Percentiles rank a stretch among this genome's conserved stretches.
Conservation (phyloP, 2,329 filamentous ascomycete genomes). For the Neobulgaria alba region DNA sequence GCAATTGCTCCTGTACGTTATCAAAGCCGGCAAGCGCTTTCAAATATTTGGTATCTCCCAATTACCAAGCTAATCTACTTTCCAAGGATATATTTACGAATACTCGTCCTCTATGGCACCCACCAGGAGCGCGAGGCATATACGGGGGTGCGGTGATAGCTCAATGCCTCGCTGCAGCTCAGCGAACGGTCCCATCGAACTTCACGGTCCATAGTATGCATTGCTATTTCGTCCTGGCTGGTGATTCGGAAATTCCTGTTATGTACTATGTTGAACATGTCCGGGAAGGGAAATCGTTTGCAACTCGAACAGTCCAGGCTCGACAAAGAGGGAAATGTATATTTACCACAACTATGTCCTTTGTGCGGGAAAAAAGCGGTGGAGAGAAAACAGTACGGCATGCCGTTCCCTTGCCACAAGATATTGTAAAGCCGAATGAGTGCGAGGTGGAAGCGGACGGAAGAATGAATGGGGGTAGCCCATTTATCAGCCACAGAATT, state of each 20-base stretch:
- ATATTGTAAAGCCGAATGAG: slow-evolving; percentile 32
- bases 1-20: slow-evolving; percentile 63
- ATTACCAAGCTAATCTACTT: background rate
- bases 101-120: slow-evolving; percentile 84
- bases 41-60: background rate
- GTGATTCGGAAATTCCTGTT: slow-evolving; percentile 75
- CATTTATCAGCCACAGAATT: slow-evolving; percentile 50
- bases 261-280: slow-evolving; percentile 94
- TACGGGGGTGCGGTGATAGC: slow-evolving; percentile 91
- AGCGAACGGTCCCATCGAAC: slow-evolving; percentile 71
- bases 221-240: slow-evolving; percentile 96
- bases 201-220: slow-evolving; percentile 94
- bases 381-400: slow-evolving; percentile 52
- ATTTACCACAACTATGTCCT: slow-evolving; percentile 92
- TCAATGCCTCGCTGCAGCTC: slow-evolving; percentile 80
- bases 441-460: slow-evolving; percentile 25
- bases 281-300: slow-evolving; percentile 80
- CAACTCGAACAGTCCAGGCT: slow-evolving; percentile 92
- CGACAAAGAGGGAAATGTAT: slow-evolving; percentile 81
- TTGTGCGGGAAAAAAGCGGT: slow-evolving; percentile 58
- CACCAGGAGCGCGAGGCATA: slow-evolving; percentile 82
- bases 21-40: too few relatives aligned
- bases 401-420: slow-evolving; percentile 48
- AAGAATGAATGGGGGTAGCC: slow-evolving; percentile 29
- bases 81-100: slow-evolving; percentile 86